Base-by-base conservation (phyloP, 441 rosid genomes). In the Oxalis stricta region DNA sequence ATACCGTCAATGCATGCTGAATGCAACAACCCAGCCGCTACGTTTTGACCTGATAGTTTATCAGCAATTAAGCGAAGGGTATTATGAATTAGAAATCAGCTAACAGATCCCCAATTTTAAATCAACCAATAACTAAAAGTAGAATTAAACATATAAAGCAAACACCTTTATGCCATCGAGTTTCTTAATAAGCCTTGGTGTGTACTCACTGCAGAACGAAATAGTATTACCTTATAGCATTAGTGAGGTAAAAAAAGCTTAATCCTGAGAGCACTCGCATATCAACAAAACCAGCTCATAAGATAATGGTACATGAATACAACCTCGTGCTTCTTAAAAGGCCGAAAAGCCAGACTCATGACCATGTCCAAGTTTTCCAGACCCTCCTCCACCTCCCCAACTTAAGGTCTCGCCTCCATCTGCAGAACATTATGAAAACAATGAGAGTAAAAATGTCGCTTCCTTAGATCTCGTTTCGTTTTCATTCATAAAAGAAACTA, bases 311-410 rank as follows among this genome's bases (percentile, higher is more conserved):
- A 16, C 53, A 35, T n/a, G 17, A 57, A 43, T 44, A 20, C 47
- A 57, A 89, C 98, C 94, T 84, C 48, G 54, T 59, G 66, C 77
- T 80, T 52, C 63, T 65, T 46, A 71, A 56, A 55, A 85, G 61
- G 46, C 87, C 92, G 4, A 78, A 63, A 56, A 75, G 65, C 84
- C 70, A 26, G 95, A 66, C 60, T 80, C 68, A 48, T 69, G 80
- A 40, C 84, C 89, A 56, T 89, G 96, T 40, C 98, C 98, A 60
- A 89, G 96, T 65, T 78, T 75, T 46, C 94, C 94, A 50, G 71
- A 70, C 10, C 74, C 86, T 31, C 82, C 96, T 53, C 58, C n/a
- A n/a, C n/a, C 79, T 48, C 98, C 98, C 98, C 98, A 89, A 48
- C 98, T 85, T 50, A 89, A 64, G 42, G 77, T 72, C 63, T 76